These are phyloP conservation scores for Fusarium fujikuroi DNA, from an alignment of 2,329 filamentous ascomycete species.

Conservation along the genomic window DNA sequence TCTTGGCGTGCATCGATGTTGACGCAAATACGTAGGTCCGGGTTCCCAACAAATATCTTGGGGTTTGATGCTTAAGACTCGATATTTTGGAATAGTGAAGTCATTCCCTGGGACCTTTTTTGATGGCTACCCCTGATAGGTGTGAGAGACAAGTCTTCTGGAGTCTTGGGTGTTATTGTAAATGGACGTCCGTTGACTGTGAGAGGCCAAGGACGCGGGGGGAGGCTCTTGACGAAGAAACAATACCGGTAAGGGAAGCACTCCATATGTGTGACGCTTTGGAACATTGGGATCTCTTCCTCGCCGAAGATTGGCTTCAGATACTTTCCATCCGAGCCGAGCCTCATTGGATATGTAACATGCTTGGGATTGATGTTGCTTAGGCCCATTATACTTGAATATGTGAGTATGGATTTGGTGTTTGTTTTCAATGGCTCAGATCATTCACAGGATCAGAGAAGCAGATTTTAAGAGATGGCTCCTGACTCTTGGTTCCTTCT, in stretches of 20 bases:
- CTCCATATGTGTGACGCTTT: too few species aligned
- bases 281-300: not conserved
- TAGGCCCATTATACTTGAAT: not conserved
- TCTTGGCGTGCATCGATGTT: not conserved
- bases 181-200: not conserved
- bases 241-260: not conserved
- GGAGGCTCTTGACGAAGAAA: not conserved
- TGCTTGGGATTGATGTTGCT: not conserved
- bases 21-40: not conserved
- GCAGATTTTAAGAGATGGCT: not conserved
- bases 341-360: not conserved
- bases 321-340: not conserved
- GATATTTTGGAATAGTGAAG: not conserved
- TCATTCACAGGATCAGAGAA: not conserved
- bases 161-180: not conserved
- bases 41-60: not conserved
- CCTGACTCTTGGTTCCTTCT: not conserved
- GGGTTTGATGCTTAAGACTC: not conserved
- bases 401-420: not conserved
- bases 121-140: not conserved
- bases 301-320: not conserved
- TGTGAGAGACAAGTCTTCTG: not conserved
- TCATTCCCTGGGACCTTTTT: not conserved
- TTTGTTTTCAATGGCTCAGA: not conserved
- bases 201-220: not conserved